Evolutionary conservation across 2,329 filamentous ascomycete species (phyloP), one percentile per base, ranked within the genome.

Genomic region (Diplodia scrobiculata): DNA sequence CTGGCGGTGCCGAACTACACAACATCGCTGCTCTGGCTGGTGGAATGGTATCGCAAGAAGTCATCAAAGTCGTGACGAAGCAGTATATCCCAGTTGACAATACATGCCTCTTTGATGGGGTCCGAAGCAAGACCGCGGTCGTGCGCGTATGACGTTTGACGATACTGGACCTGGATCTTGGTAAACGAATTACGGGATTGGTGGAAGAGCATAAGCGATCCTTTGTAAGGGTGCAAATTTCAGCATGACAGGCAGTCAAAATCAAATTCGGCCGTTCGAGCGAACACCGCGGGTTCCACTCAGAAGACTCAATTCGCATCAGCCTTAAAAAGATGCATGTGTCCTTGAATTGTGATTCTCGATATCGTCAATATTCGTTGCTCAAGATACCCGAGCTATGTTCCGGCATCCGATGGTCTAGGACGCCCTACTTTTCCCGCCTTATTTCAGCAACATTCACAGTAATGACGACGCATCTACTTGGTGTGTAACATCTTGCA

Each of bases 41-140:
- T 34, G 96, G 95, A 2, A 90, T 99, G 81, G 90, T 96, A 55
- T 92, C 94, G n/a, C 96, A 99, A 78, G 95, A 99, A 80, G 87
- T 94, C 69, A 96, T 99, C 80, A 99, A 99, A 76, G 84, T 87
- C 77, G 86, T 94, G 52, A 89, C 87, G n/a, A 82, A 84, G 72
- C 87, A 89, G 76, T 89, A 89, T 72, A 80, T 87, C 11, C 86
- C 87, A 1, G 79, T 88, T 9, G 85, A 88, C 73, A 87, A 88
- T 68, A 86, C 84, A 0, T 87, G 85, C 71, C 74, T 88, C 27
- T 88, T 87, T 70, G 86, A 89, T 72, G 87, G 87, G 0, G 81
- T 88, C 1, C 79, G 75, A 69, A 87, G 85, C 73, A 84, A 82
- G 72, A 84, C 78, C 54, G 80, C 78, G 48, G 84, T 86, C 70